Evolutionary conservation across 2,329 filamentous ascomycete species (phyloP), one percentile per base, ranked within the genome.

Genomic region (Epichloe coenophiala): DNA sequence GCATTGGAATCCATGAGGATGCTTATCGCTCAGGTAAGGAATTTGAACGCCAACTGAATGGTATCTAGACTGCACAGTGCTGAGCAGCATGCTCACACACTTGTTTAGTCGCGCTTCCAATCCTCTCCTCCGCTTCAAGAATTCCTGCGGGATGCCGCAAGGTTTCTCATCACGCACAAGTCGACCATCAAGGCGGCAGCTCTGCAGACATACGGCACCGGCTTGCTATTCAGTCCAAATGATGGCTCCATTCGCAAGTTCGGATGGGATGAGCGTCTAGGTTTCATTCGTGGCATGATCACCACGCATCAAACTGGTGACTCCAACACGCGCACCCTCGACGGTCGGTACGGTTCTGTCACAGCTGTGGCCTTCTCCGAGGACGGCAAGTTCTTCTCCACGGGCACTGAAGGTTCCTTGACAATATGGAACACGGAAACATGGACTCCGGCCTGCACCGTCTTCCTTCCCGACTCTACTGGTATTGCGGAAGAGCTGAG

Each of bases 191-290:
- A 63, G 45, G 54, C 51, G 6, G 48, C 57, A 21, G 58, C 65
- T 17, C 53, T 62, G 6, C 66, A 70, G 53, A 51, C 58, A 19
- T 71, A 70, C 53, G 58, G 52, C 9, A 64, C 56, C n/a, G 63
- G 53, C 7, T 63, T 60, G 15, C 55, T 60, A 42, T 69, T 69
- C 50, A 60, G 59, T 48, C 66, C 63, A 27, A 36, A 45, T 2
- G 35, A 46, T 3, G 64, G 59, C 47, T 17, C 55, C 8, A 52
- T 61, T 11, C 50, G 57, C 45, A 45, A 23, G n/a, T 37, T 51
- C n/a, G 53, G 51, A 40, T 53, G 49, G 49, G 45, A 44, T 21
- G 51, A 61, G 46, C 51, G 50, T 33, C 56, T 57, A 7, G 17
- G 33, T 1, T 58, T 55, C 48, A 53, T 63, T 4, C 49, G 47